Conservation (phyloP, 176 grass and related monocot genomes). For the Bothriochloa decipiens region DNA sequence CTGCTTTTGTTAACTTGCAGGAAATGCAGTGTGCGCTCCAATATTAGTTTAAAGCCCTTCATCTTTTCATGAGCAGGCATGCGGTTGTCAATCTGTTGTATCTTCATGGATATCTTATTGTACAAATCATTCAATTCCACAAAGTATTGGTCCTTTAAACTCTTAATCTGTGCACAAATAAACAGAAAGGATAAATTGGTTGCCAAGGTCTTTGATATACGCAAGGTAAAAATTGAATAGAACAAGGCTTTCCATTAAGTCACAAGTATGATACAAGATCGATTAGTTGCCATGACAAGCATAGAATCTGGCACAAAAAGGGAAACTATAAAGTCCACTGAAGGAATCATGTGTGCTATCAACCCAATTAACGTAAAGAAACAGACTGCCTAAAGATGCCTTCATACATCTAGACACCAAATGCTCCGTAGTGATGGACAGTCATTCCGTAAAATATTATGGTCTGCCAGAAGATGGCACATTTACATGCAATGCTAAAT, state of each 20-base stretch:
- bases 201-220: background rate
- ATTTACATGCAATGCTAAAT: background rate
- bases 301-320: slow-evolving; percentile 5
- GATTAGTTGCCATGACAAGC: slow-evolving; percentile 1
- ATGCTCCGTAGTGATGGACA: background rate
- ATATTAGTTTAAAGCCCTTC: slow-evolving; percentile 56
- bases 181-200: slow-evolving; percentile 26
- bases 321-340: background rate
- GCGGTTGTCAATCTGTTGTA: slow-evolving; percentile 65
- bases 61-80: slow-evolving; percentile 62
- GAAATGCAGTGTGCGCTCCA: slow-evolving; percentile 58
- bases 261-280: background rate
- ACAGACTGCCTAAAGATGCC: background rate
- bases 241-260: slow-evolving; percentile 4
- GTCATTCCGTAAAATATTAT: background rate
- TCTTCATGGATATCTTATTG: slow-evolving; percentile 65
- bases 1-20: slow-evolving; percentile 56
- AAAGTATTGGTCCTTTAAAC: slow-evolving; percentile 73
- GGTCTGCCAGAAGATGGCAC: slow-evolving; percentile 5
- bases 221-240: background rate
- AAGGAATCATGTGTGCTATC: background rate
- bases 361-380: background rate
- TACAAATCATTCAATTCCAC: slow-evolving; percentile 65
- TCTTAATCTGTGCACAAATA: slow-evolving; percentile 64
- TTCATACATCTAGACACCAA: slow-evolving; percentile 14